Base-by-base conservation (phyloP, 2,329 filamentous ascomycete genomes). In the Domatiomyces catenatus region DNA sequence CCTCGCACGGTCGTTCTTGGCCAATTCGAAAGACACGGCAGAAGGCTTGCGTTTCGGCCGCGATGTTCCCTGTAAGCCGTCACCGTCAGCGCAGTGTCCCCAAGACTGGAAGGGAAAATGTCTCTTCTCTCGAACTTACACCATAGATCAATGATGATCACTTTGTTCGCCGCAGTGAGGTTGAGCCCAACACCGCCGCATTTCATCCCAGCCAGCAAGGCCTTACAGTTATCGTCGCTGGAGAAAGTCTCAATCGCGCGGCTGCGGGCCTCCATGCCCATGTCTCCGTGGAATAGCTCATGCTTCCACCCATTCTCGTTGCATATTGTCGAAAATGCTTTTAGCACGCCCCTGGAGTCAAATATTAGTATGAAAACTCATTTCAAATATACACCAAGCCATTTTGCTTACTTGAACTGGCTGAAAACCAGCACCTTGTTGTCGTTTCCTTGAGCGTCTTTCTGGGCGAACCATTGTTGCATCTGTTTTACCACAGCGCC, bases 351-450 rank as follows among this genome's bases (percentile, higher is more conserved):
- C 1, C 75, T 61, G 52, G 52, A 24, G 6, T 24, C 22, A 24
- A 39, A 39, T 39, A 39, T 39, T 39, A 39, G 32, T 12, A 15
- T 39, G 32, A 39, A 39, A 15, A 10, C 10, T 4, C 10, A 39
- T 39, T 32, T 5, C 32, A 39, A 3, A 24, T 24, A 24, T n/a
- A n/a, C n/a, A n/a, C n/a, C n/a, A n/a, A n/a, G n/a, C 3, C 3
- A 39, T 15, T 15, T 15, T 39, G 32, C 32, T 39, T 39, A 39
- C 32, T 15, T 39, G 32, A 39, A 39, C 56, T 82, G 76, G 0
- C 73, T 76, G 55, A 80, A 83, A 45, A 82, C 63, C 51, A 76
- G 76, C 45, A 80, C 71, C 62, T 83, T 82, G 42, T 70, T 69
- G 0, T 66, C 48, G 0, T 67, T 66, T 3, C 73, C 69, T 10